These are phyloP conservation scores for Platismatia glauca DNA, from an alignment of 495 filamentous ascomycete genomes.

Conservation along the genomic window DNA sequence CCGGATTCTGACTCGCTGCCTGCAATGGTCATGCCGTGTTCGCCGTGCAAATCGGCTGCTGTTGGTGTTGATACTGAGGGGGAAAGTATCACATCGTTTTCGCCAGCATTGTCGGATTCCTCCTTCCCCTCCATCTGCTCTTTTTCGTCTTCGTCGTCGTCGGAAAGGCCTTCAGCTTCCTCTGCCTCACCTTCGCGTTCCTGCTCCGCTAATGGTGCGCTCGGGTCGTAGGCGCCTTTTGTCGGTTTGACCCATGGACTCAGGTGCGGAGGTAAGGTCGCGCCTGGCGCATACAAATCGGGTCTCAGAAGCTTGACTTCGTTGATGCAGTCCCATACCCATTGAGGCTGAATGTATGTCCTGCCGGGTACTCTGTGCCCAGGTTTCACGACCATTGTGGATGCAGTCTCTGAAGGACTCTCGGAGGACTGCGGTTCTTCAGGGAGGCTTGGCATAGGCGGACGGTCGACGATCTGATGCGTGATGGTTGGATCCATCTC, in stretches of 20 bases:
- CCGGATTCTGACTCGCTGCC: conserved; percentile 39
- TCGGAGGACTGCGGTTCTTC: neutral
- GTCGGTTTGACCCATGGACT: conserved; percentile 90
- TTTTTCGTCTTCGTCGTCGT: conserved; percentile 45
- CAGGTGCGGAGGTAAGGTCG: conserved; percentile 81
- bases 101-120: conserved; percentile 46
- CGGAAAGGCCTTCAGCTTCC: conserved; percentile 55
- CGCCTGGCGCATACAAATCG: conserved; percentile 83
- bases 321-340: conserved; percentile 96
- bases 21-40: conserved; percentile 53
- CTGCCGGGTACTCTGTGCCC: conserved; percentile 79
- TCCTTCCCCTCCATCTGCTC: conserved; percentile 32
- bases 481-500: conserved; percentile 83
- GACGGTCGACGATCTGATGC: conserved; percentile 91
- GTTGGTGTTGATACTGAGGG: conserved; percentile 25
- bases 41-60: conserved; percentile 33
- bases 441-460: conserved; percentile 33
- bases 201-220: conserved; percentile 59
- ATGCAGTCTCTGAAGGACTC: conserved; percentile 34
- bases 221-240: conserved; percentile 83
- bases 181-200: conserved; percentile 80
- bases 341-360: conserved; percentile 91
- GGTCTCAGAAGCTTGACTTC: conserved; percentile 76
- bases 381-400: conserved; percentile 47
- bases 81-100: conserved; percentile 42